Evolutionary conservation across 768 basidiomycete species (phyloP), one percentile per base, ranked within the genome.

Genomic region (Boletus vermiculosoides): DNA sequence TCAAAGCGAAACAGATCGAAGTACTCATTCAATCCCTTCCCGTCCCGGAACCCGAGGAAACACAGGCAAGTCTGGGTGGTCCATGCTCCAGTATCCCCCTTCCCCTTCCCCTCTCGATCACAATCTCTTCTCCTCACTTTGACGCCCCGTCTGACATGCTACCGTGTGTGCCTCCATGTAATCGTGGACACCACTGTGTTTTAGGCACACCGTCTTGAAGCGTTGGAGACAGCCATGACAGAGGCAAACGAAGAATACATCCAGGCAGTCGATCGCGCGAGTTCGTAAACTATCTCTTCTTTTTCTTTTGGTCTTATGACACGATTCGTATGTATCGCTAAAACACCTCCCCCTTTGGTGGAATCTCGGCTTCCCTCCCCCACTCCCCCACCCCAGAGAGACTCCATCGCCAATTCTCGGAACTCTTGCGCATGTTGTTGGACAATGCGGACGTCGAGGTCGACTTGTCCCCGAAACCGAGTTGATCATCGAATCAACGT

Each of bases 1-100:
- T 84, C 39, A 94, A 95, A 65, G 91, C 92, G 15, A 95, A 95
- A 66, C 91, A 94, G 70, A 83, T 96, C 41, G 89, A 95, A 63
- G 87, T 84, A 64, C 80, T 95, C 47, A 90, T 96, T 50, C 82
- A 88, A 49, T 86, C 85, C 0, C 72, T 96, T 15, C 92, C 92
- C 0, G 83, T 83, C 39, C 87, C 88, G 3, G 92, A 93, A 67
- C 79, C 85, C 2, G 90, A 91, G 66, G 87, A 89, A 66, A 79
- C 79, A 22, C 90, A 92, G 79, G 91, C 51, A 15, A 47, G 65
- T 55, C 22, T 28, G 4, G 10, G 22, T 22, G 5, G 5, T 13
- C 4, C 28, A 6, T 37, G 20, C 13, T 30, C 47, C 12, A 13
- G 11, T 4, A 16, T 16, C 28, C 28, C 28, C 28, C 4, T 25